These are phyloP conservation scores for Sugiyamaella xylanicola DNA, from an alignment of 1,139 yeast species.

Conservation along the genomic window DNA sequence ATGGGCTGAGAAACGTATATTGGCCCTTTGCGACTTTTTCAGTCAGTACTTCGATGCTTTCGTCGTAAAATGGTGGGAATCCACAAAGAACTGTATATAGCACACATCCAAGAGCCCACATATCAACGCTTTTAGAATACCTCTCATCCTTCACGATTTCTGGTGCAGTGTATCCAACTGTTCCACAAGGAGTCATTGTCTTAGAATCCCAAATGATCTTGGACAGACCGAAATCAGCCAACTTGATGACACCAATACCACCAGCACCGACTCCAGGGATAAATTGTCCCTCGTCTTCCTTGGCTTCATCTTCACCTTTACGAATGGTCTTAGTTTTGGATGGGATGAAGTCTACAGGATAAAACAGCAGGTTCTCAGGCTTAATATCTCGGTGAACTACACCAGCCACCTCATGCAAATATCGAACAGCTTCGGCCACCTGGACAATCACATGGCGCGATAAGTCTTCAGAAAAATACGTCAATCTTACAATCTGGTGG, in stretches of 20 bases:
- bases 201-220: constrained; percentile 71
- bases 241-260: constrained; percentile 78
- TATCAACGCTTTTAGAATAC: constrained; percentile 88
- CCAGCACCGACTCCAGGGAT: constrained; percentile 83
- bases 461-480: constrained; percentile 85
- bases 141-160: constrained; percentile 86
- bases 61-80: constrained; percentile 95
- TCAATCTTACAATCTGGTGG: constrained; percentile 86
- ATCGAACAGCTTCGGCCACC: constrained; percentile 77
- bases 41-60: constrained; percentile 75
- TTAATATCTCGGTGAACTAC: constrained; percentile 94
- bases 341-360: constrained; percentile 68
- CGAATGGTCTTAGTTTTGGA: constrained; percentile 55
- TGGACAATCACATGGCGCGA: constrained; percentile 84
- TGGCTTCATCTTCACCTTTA: constrained; percentile 73
- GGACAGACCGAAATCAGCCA: constrained; percentile 93
- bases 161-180: constrained; percentile 92
- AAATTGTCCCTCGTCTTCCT: constrained; percentile 86
- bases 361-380: constrained; percentile 87
- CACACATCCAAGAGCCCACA: constrained; percentile 97
- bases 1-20: constrained; percentile 79
- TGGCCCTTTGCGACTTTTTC: constrained; percentile 83
- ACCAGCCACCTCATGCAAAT: constrained; percentile 78
- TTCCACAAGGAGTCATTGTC: constrained; percentile 87
- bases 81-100: constrained; percentile 89